A percentile compares a stretch with the other conserved stretches of the same genome.
phyloP scores from a whole-genome alignment of 768 basidiomycete species.

The Amanita subjunquillea region DNA sequence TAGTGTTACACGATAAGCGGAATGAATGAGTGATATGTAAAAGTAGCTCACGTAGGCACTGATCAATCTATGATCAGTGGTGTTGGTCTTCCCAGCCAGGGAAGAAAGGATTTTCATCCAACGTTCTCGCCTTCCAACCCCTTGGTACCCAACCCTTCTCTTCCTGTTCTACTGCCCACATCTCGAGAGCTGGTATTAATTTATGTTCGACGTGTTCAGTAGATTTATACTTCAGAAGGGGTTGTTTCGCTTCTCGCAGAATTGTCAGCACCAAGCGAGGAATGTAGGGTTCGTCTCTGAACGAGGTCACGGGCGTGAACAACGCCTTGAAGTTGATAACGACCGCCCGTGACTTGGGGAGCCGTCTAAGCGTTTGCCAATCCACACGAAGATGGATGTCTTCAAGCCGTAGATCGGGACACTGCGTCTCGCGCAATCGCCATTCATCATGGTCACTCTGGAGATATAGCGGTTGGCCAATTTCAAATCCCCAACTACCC shows the following conservation, averaged over 20 bases:
- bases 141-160: constrained; percentile 31
- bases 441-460: constrained; percentile 30
- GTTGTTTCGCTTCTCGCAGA: constrained; percentile 25
- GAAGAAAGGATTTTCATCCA: constrained; percentile 42
- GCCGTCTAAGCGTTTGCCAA: constrained; percentile 43
- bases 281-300: constrained; percentile 36
- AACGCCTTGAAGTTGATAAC: constrained; percentile 45
- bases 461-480: constrained; percentile 37
- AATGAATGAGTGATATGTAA: neutral
- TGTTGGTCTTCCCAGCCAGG: constrained; percentile 28
- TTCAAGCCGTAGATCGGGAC: constrained; percentile 24
- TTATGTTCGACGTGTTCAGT: constrained; percentile 30
- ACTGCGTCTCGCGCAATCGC: constrained; percentile 20
- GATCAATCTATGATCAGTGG: neutral
- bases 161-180: constrained; percentile 41
- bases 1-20: neutral
- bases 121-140: constrained; percentile 38
- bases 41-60: neutral
- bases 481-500: constrained; percentile 40
- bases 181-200: constrained; percentile 32
- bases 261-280: constrained; percentile 35
- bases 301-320: constrained; percentile 36
- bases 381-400: constrained; percentile 34
- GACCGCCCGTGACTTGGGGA: constrained; percentile 37
- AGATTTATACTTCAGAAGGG: constrained; percentile 34